Evolutionary conservation across 2,329 filamentous ascomycete genomes (phyloP), one percentile per base, ranked within the genome.

Genomic region (Penicillium hesseltinei): DNA sequence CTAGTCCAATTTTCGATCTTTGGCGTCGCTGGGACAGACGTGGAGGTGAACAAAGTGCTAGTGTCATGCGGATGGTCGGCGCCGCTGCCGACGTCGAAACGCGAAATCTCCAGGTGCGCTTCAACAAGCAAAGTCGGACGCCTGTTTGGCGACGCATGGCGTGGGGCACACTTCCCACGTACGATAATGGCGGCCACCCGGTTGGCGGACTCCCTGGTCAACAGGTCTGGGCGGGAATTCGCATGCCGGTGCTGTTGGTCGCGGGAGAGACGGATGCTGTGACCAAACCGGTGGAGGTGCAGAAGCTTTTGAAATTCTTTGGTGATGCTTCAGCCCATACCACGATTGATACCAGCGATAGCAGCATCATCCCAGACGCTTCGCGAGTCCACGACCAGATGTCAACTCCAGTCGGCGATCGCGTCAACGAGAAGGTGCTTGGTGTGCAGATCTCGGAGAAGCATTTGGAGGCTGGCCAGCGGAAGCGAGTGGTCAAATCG

Each of bases 121-220:
- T 73, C 76, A 97, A 97, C 71, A 82, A 83, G 58, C 91, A 96
- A 71, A 96, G 91, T 61, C 85, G 82, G 62, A 94, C 92, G 0
- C 82, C 88, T 0, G 90, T 94, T 0, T 96, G 90, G 83, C 85
- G 89, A 63, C 85, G 91, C 39, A 92, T 96, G 86, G 87, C 88
- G 0, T 86, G 82, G 72, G 91, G 92, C 0, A 81, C 82, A 50
- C 78, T 94, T 25, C 88, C 90, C 0, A 75, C 72, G 0, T 88
- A 87, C 57, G 71, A 80, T 4, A 69, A 79, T 17, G 23, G 45
- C 13, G 56, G 82, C 1, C 72, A 79, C 27, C 74, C 84, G 0
- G 69, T 72, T 9, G 85, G 87, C 4, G 90, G 90, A 0, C 73
- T 95, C 9, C 88, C 91, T 2, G 87, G 88, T 0, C 74, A 82